Evolutionary conservation across 2,329 filamentous ascomycete species (phyloP).

Genomic region (Fusarium sp.): DNA sequence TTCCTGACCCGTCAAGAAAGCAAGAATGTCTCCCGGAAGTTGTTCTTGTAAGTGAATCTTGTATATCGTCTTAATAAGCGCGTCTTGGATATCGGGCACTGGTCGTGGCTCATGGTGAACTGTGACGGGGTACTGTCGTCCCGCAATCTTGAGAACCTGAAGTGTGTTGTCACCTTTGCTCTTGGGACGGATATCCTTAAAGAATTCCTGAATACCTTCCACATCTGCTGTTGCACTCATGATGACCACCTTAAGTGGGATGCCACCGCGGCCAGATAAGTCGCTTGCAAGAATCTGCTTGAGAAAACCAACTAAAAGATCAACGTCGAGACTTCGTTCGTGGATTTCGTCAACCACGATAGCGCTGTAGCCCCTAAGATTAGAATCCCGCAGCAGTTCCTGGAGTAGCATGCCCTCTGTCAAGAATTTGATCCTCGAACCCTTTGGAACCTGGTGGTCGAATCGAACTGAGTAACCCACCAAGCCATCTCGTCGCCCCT

Average conservation of each 20-base stretch:
- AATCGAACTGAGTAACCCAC: slow-evolving; percentile 98
- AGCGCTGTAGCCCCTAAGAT: slow-evolving; percentile 86
- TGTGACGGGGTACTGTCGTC: slow-evolving; percentile 88
- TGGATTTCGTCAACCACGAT: slow-evolving; percentile 97
- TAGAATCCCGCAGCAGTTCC: slow-evolving; percentile 88
- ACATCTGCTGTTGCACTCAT: slow-evolving; percentile 98
- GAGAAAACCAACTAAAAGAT: slow-evolving; percentile 89
- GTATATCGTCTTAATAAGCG: slow-evolving; percentile 84
- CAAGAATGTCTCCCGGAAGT: slow-evolving; percentile 92
- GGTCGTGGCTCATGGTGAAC: slow-evolving; percentile 80
- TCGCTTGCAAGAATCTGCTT: slow-evolving; percentile 78
- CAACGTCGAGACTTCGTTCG: slow-evolving; percentile 94
- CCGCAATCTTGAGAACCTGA: slow-evolving; percentile 77
- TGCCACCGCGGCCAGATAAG: slow-evolving; percentile 74
- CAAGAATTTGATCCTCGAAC: slow-evolving; percentile 90
- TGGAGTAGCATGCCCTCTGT: slow-evolving; percentile 97
- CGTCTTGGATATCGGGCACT: slow-evolving; percentile 84
- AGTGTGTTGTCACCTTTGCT: slow-evolving; percentile 44
- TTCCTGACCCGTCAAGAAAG: slow-evolving; percentile 93
- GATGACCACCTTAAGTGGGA: slow-evolving; percentile 87
- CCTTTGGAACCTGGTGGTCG: slow-evolving; percentile 84
- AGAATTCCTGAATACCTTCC: slow-evolving; percentile 81
- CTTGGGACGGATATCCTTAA: slow-evolving; percentile 59
- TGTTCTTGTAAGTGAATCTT: slow-evolving; percentile 89
- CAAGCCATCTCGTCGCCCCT: slow-evolving; percentile 58